Evolutionary conservation across 2,329 filamentous ascomycete genomes (phyloP).

Genomic region (Aspergillus uvarum): DNA sequence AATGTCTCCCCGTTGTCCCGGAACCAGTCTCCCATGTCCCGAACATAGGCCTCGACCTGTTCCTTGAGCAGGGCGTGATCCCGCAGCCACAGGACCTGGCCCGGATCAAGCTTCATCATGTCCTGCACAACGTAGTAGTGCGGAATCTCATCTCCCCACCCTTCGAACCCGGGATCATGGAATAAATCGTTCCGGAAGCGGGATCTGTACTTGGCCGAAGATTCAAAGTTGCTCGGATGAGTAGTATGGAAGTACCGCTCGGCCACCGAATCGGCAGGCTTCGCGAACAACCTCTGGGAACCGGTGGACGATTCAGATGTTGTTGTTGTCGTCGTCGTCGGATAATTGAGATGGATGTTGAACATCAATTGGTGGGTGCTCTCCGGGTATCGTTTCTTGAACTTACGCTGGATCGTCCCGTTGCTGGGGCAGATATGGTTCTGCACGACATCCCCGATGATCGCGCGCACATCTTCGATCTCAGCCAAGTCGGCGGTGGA

Average conservation of each 20-base stretch:
- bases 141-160: constrained; percentile 63
- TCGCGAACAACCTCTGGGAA: constrained; percentile 10
- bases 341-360: constrained; percentile 54
- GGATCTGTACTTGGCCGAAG: constrained; percentile 42
- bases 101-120: constrained; percentile 63
- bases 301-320: constrained; percentile 6
- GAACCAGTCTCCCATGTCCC: constrained; percentile 59
- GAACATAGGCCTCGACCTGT: constrained; percentile 57
- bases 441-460: constrained; percentile 58
- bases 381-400: constrained; percentile 56
- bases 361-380: constrained; percentile 52
- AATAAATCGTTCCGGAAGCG: constrained; percentile 50
- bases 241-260: constrained; percentile 27
- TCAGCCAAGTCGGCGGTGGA: constrained; percentile 56
- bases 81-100: constrained; percentile 58
- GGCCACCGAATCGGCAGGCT: constrained; percentile 3
- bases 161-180: constrained; percentile 57
- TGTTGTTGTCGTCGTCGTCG: constrained; percentile 20
- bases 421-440: constrained; percentile 63
- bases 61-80: constrained; percentile 57
- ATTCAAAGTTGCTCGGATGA: constrained; percentile 23
- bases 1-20: constrained; percentile 64
- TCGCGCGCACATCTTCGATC: constrained; percentile 57
- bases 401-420: constrained; percentile 59
- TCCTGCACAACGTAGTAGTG: constrained; percentile 66